These are phyloP conservation scores for Aegle marmelos DNA, from an alignment of 345 rosid genomes.

Conservation along the genomic window DNA sequence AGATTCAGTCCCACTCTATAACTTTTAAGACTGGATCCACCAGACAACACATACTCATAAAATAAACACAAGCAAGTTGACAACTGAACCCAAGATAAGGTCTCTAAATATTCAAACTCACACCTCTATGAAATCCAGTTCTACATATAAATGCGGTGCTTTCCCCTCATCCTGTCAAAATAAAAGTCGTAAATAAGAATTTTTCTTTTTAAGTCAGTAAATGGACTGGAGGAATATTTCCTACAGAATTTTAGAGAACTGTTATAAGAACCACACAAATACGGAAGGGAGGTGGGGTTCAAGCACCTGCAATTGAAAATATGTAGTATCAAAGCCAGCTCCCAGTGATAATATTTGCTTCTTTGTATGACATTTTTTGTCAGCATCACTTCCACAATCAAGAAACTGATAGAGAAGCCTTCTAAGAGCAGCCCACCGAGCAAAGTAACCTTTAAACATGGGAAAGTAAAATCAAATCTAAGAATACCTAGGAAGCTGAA, in stretches of 20 bases:
- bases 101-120: slow-evolving; percentile 12
- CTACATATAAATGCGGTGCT: slow-evolving; percentile 79
- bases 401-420: slow-evolving; percentile 82
- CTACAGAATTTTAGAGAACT: neutral
- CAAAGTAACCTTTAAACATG: slow-evolving; percentile 67
- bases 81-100: neutral
- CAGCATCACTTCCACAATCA: slow-evolving; percentile 34
- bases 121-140: slow-evolving; percentile 96
- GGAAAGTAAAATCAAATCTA: neutral
- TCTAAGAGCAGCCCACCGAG: slow-evolving; percentile 95
- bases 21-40: neutral
- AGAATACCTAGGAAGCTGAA: neutral
- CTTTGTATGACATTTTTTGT: slow-evolving; percentile 31
- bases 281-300: neutral
- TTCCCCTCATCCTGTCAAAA: slow-evolving; percentile 74
- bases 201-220: neutral
- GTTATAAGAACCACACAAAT: neutral
- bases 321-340: slow-evolving; percentile 92
- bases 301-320: slow-evolving; percentile 79
- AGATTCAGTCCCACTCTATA: neutral
- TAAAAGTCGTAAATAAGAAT: neutral
- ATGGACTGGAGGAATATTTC: neutral
- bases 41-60: neutral
- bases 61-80: slow-evolving; percentile 4
- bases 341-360: slow-evolving; percentile 94